phyloP scores from a whole-genome alignment of 108 stramenopile genomes.

The Halocafeteria seosinensis region DNA sequence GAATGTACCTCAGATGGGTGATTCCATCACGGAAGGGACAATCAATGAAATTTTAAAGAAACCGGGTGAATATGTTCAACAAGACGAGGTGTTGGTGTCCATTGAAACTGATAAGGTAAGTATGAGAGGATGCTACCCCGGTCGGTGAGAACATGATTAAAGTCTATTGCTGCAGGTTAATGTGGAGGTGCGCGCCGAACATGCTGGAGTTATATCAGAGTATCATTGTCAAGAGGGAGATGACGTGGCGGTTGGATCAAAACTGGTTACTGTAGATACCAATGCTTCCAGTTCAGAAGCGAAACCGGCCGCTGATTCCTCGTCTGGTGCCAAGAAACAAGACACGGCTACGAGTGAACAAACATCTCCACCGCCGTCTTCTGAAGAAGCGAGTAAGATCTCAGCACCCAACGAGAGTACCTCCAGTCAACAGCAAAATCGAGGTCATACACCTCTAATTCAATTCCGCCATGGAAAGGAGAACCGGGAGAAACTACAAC shows the following conservation, averaged over 20 bases:
- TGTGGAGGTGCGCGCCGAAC: neutral
- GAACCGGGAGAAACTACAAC: neutral
- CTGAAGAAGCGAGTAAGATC: neutral
- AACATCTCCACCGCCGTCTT: neutral
- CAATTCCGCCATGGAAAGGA: conserved; percentile 3
- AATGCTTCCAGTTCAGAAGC: neutral
- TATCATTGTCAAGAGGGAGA: neutral
- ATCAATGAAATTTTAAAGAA: neutral
- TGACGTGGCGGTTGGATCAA: neutral
- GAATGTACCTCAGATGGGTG: neutral
- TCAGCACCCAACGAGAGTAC: too few species aligned
- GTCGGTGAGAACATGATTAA: neutral
- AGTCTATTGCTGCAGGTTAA: neutral
- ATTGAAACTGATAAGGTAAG: neutral
- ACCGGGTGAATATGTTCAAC: neutral
- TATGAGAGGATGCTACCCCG: neutral
- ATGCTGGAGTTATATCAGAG: neutral
- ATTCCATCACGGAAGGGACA: neutral
- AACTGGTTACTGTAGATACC: neutral
- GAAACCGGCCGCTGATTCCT: neutral
- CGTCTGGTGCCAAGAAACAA: neutral
- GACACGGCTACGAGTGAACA: neutral
- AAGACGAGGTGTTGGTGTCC: neutral
- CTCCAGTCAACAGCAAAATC: too few species aligned
- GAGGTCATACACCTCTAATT: neutral